Base-by-base conservation (phyloP, 352 stramenopile genomes). In the Phytophthora rubi region DNA sequence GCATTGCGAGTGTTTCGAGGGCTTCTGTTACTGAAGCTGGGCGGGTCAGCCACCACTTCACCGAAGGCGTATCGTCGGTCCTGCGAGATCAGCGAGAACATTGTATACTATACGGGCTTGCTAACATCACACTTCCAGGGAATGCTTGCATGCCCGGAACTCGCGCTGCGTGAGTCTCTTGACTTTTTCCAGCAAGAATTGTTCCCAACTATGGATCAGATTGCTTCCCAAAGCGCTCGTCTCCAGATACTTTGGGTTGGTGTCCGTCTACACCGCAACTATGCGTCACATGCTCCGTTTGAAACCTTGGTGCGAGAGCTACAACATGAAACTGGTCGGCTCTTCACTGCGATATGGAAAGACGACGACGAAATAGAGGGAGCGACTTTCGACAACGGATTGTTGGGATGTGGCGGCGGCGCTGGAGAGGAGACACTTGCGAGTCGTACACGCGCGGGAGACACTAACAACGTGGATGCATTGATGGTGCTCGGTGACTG, bases 161-260 rank as follows among this genome's bases (percentile, higher is more conserved):
- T 87, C 4, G 70, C 75, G 0, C 77, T 93, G 39, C 81, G 67
- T 26, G 83, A 93, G 49, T 89, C 83, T 8, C 66, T 93, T 2
- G 68, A 79, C 7, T 92, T 92, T 66, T 90, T 90, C 32, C 73
- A 83, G 58, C 60, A 80, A 23, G 86, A 92, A 16, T 18, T 92
- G 9, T 80, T 83, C 53, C 71, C 73, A 48, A 72, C 69, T 5
- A 83, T 78, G 75, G 58, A 63, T 13, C 77, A 84, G 45, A 86
- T 93, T 61, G 55, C 71, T 13, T 88, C 79, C 0, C 74, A 77
- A 51, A 61, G 71, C 35, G 70, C 85, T 32, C 79, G 86, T 1
- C 61, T 91, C 6, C 86, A 92, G 67, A 77, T 92, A 12, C 58
- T 93, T 35, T 83, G 72, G 66, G 67, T 93, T 49, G 82, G 73